These are phyloP conservation scores for Eurotiales sp. DNA, from an alignment of 2,329 filamentous ascomycete species.

Conservation along the genomic window DNA sequence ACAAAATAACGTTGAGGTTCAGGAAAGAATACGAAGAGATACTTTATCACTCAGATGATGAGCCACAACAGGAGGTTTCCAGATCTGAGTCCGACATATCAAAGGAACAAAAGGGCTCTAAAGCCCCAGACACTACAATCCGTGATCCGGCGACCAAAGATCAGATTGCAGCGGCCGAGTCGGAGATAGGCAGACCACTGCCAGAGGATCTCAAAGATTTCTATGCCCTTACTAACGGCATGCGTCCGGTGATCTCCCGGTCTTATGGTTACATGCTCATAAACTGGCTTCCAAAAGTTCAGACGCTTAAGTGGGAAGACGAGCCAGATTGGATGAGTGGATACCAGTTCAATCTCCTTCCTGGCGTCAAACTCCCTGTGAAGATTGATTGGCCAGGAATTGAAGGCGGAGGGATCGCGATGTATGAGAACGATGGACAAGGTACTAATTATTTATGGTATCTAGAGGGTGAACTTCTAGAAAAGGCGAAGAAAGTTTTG, in stretches of 20 bases:
- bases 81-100: neutral
- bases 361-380: neutral
- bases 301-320: neutral
- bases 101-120: neutral
- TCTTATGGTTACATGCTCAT: neutral
- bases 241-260: neutral
- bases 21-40: neutral
- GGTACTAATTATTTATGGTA: slow-evolving; percentile 9
- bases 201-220: slow-evolving; percentile 11
- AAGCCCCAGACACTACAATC: slow-evolving; percentile 1
- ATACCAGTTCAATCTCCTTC: slow-evolving; percentile 4
- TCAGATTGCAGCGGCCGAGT: neutral
- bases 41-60: neutral
- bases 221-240: slow-evolving; percentile 8
- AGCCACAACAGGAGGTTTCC: too few relatives aligned
- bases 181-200: neutral
- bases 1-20: slow-evolving; percentile 3
- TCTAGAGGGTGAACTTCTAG: neutral
- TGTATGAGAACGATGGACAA: slow-evolving; percentile 9
- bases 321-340: neutral
- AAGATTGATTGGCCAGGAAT: neutral
- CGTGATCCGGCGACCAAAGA: slow-evolving; percentile 1
- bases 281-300: neutral
- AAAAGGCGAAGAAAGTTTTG: neutral
- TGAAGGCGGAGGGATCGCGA: neutral